phyloP scores from a whole-genome alignment of 768 basidiomycete genomes.

The Kwoniella pini region DNA sequence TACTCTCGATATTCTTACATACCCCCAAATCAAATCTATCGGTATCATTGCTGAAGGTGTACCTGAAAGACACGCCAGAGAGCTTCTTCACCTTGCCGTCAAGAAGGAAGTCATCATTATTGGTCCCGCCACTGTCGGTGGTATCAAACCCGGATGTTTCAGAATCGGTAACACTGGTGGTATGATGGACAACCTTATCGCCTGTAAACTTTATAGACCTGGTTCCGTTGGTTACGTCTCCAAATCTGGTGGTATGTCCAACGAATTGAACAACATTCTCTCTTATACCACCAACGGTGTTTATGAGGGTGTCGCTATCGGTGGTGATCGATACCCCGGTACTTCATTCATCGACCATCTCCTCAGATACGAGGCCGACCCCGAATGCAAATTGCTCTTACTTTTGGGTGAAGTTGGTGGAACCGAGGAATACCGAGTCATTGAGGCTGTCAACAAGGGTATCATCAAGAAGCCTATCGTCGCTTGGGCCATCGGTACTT shows the following conservation, averaged over 20 bases:
- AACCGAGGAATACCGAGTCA: conserved; percentile 98
- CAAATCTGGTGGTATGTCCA: conserved; percentile 99
- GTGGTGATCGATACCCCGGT: conserved; percentile 98
- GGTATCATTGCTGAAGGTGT: conserved; percentile 99
- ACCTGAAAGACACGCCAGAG: conserved; percentile 93
- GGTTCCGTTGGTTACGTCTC: conserved; percentile 98
- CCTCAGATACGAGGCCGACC: conserved; percentile 93
- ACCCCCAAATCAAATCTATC: conserved; percentile 68
- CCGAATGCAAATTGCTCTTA: conserved; percentile 98
- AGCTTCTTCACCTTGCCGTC: conserved; percentile 86
- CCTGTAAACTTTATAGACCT: conserved; percentile 96
- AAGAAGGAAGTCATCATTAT: conserved; percentile 86
- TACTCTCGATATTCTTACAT: conserved; percentile 85
- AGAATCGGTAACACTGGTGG: conserved; percentile 99
- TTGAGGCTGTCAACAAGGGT: conserved; percentile 91
- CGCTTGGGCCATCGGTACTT: conserved; percentile 99
- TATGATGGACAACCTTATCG: conserved; percentile 99
- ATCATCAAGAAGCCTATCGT: conserved; percentile 97
- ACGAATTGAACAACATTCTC: conserved; percentile 99
- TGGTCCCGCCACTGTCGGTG: conserved; percentile 97
- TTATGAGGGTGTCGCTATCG: conserved; percentile 99
- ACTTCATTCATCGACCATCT: conserved; percentile 99
- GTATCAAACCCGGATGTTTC: conserved; percentile 99
- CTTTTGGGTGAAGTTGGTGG: conserved; percentile 98
- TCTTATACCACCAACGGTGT: conserved; percentile 94